Evolutionary conservation across 352 stramenopile species (phyloP), one percentile per base, ranked within the genome.

Genomic region (Hyaloperonospora brassicae): DNA sequence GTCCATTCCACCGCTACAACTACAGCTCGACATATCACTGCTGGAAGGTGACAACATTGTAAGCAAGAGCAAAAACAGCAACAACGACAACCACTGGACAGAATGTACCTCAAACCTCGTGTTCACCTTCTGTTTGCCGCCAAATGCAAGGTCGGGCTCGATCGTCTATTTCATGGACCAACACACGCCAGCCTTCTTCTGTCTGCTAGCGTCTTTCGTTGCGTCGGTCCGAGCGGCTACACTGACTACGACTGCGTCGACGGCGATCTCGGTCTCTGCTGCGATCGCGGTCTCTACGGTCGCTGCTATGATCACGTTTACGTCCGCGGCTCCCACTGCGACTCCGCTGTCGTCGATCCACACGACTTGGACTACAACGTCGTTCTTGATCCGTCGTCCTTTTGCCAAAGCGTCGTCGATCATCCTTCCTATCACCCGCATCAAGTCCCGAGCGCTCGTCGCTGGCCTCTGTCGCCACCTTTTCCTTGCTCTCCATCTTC

Each of bases 1-100:
- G 43, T 77, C 79, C 35, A 78, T 89, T 49, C 79, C 81, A 8
- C 73, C 81, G 42, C 50, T 92, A 17, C 73, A 17, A 17, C 17
- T 17, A 17, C 17, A 17, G 17, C 17, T 17, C 17, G 17, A 92
- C 60, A 86, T 64, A 45, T 92, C 79, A 27, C 61, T 91, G 25
- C 54, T 89, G 47, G 35, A 64, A n/a, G 47, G 56, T 39, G 55
- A 61, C 24, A 61, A 67, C 27, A 52, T 50, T 21, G 25, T 23
- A 11, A 65, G 25, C 41, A 50, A 48, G 24, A 61, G 62, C 27
- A 44, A 14, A 3, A 47, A 22, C 14, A 62, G 34, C 35, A 50
- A n/a, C 47, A 61, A 13, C 34, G 58, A 52, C 36, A 50, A 52
- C 14, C 24, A 58, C 47, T 65, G 61, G 50, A 30, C 39, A 31